Evolutionary conservation across 139 green algal genomes (phyloP), one percentile per base, ranked within the genome.

Genomic region (Tetradesmus obliquus): DNA sequence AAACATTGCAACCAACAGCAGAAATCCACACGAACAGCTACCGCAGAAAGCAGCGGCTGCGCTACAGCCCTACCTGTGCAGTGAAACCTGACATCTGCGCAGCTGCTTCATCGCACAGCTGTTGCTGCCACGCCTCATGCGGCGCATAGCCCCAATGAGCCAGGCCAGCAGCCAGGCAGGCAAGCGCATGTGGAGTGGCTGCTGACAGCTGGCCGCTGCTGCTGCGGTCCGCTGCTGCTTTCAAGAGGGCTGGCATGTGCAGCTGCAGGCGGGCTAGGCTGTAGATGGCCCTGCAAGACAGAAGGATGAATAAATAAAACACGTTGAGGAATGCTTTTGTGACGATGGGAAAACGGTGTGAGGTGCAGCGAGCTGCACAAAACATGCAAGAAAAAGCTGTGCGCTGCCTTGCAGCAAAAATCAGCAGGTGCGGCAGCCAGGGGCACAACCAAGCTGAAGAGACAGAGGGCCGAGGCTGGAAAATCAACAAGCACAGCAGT

Each of bases 211-310:
- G 88, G 4, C 88, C 88, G 3, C 55, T 66, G 15, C 55, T 66
- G 15, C 45, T 91, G 82, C 72, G 57, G 20, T 19, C 7, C 45
- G 22, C 79, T 87, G 55, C n/a, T 1, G 76, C 79, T 53, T 72
- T 32, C 79, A 91, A 32, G 22, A 91, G 57, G 1, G 88, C 24
- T 13, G 88, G 55, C 17, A 72, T 58, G 45, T 87, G 76, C 79
- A 91, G 79, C 79, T 87, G 79, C 79, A 91, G 79, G 5, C 88
- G 74, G 1, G 88, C 79, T 22, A 91, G 20, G 24, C 88, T 69
- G 22, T 88, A 91, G 15, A 32, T 76, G 2, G 58, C 88, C 88
- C 88, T 91, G 79, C 54, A 84, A 58, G 10, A 51, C 17, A 45
- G 4, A 51, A 80, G 2, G 3, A 13, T 4, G 60, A 71, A 45